Conservation (phyloP, 2,329 filamentous ascomycete genomes). For the Neofusicoccum kwambonambiense region DNA sequence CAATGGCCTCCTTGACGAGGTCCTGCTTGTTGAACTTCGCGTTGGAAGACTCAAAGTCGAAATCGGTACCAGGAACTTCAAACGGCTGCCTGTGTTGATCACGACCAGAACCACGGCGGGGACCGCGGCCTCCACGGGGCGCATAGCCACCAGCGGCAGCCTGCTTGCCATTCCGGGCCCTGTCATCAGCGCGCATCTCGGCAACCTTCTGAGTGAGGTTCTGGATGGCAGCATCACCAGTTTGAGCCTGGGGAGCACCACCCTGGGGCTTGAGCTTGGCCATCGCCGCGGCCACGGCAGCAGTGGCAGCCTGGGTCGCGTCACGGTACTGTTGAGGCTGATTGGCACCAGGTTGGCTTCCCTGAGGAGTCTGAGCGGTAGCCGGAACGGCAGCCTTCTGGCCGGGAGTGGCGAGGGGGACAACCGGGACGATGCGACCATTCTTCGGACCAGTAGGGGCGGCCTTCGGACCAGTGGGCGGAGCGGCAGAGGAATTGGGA, state of each 20-base stretch:
- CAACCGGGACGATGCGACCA: conserved; percentile 61
- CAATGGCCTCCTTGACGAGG: conserved; percentile 83
- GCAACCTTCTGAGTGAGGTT: conserved; percentile 73
- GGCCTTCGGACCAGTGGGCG: conserved; percentile 34
- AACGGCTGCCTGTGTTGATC: conserved; percentile 55
- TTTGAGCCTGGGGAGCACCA: conserved; percentile 27
- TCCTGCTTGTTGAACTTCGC: conserved; percentile 89
- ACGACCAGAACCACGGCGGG: conserved; percentile 50
- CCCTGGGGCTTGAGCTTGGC: conserved; percentile 56
- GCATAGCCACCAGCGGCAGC: conserved; percentile 42
- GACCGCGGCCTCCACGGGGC: conserved; percentile 44
- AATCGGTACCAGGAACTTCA: conserved; percentile 86
- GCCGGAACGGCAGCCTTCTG: conserved; percentile 37
- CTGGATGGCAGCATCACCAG: conserved; percentile 57
- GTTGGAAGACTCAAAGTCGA: conserved; percentile 84
- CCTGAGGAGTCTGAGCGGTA: conserved; percentile 35
- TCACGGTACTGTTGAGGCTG: conserved; percentile 50
- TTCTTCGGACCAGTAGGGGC: conserved; percentile 45
- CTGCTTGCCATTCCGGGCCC: conserved; percentile 51
- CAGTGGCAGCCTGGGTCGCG: conserved; percentile 71
- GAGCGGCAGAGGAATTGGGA: conserved; percentile 34
- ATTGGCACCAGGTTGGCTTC: conserved; percentile 24
- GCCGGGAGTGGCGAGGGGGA: conserved; percentile 58
- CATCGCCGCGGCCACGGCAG: conserved; percentile 78
- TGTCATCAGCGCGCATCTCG: conserved; percentile 68